A percentile compares a stretch with the other conserved stretches of the same genome.
Conservation (phyloP, 371 early-diverging fungal species). For the Mucor racemosus region DNA sequence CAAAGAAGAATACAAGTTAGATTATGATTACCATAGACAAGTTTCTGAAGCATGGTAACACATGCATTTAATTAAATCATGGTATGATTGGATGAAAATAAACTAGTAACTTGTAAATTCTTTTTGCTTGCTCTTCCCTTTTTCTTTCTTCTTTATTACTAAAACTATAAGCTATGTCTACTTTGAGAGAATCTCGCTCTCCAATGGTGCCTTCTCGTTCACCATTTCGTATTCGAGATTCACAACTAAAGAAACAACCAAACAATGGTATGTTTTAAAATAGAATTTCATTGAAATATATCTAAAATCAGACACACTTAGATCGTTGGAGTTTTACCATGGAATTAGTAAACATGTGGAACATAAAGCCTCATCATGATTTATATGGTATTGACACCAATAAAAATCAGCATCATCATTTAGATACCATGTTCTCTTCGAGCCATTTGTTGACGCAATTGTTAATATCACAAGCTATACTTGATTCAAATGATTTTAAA, state of each 20-base stretch:
- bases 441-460: slow-evolving; percentile 54
- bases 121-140: not conserved
- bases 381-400: not conserved
- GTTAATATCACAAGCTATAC: slow-evolving; percentile 63
- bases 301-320: not conserved
- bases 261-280: slow-evolving; percentile 15
- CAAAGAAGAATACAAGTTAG: slow-evolving; percentile 28
- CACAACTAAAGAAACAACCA: slow-evolving; percentile 19
- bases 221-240: slow-evolving; percentile 35
- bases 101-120: slow-evolving; percentile 1
- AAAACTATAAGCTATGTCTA: not conserved
- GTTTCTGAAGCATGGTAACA: slow-evolving; percentile 18
- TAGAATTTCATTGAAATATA: not conserved
- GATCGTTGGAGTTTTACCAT: slow-evolving; percentile 33
- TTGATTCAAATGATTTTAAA: slow-evolving; percentile 63
- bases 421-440: slow-evolving; percentile 12
- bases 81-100: slow-evolving; percentile 7
- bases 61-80: not conserved
- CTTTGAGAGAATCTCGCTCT: slow-evolving; percentile 10
- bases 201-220: slow-evolving; percentile 24
- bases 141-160: not conserved
- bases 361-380: slow-evolving; percentile 22
- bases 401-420: slow-evolving; percentile 27
- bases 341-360: slow-evolving; percentile 42
- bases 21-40: slow-evolving; percentile 59